Percentiles rank a stretch among this genome's conserved stretches.
Conservation (phyloP, 2,329 filamentous ascomycete species). For the Botrytis byssoidea region DNA sequence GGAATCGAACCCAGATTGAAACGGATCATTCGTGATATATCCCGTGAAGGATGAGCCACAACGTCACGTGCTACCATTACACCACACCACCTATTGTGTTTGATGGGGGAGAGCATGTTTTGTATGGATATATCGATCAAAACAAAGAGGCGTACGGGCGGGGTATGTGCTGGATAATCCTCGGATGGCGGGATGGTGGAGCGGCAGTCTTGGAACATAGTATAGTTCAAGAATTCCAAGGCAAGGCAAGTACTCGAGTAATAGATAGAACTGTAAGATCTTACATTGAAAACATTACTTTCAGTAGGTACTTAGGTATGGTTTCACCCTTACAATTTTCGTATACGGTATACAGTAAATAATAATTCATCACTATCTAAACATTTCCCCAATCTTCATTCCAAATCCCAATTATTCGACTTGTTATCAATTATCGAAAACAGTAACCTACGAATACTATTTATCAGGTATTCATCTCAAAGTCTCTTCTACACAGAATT, state of each 20-base stretch:
- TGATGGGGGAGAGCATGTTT: accelerated
- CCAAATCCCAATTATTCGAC: neutral
- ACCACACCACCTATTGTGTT: slow-evolving; percentile 26
- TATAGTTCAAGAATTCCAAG: neutral
- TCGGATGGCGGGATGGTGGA: neutral
- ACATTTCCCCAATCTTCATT: neutral
- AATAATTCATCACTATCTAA: neutral
- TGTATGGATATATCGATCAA: accelerated
- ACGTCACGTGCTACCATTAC: slow-evolving; percentile 40
- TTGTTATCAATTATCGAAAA: neutral
- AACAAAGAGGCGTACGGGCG: accelerated
- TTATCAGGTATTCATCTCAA: neutral
- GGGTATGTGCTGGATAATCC: neutral
- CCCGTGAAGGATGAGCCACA: slow-evolving; percentile 32
- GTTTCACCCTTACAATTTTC: accelerated
- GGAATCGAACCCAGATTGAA: slow-evolving; percentile 41
- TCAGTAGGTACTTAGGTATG: neutral
- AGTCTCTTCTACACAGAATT: neutral
- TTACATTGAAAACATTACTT: neutral
- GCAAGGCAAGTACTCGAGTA: too few relatives aligned
- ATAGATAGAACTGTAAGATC: too few relatives aligned
- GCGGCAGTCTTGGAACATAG: neutral
- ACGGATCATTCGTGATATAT: slow-evolving; percentile 32
- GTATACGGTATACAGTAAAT: neutral
- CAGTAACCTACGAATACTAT: neutral